Evolutionary conservation across 805 yeast species (phyloP).

Genomic region (Wickerhamiella hasegawae): DNA sequence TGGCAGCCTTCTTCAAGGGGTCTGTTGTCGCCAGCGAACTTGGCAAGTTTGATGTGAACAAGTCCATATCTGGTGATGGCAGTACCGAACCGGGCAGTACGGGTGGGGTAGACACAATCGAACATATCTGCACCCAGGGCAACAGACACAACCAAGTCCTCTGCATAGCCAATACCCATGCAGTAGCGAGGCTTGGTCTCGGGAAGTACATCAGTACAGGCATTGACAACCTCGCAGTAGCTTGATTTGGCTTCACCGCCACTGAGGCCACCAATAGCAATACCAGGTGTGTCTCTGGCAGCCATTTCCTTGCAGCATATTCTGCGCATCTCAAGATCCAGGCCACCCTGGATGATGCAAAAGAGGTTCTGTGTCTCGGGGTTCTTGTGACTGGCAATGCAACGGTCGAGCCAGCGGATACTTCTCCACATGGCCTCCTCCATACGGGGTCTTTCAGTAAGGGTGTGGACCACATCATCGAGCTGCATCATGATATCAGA

Average conservation of each 20-base stretch:
- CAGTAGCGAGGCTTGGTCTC: slow-evolving; percentile 28
- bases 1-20: slow-evolving; percentile 27
- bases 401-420: slow-evolving; percentile 30
- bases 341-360: slow-evolving; percentile 31
- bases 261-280: slow-evolving; percentile 32
- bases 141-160: slow-evolving; percentile 29
- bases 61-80: slow-evolving; percentile 27
- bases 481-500: slow-evolving; percentile 33
- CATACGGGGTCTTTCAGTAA: slow-evolving; percentile 29
- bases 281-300: slow-evolving; percentile 30
- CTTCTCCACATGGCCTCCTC: slow-evolving; percentile 31
- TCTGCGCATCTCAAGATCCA: slow-evolving; percentile 25
- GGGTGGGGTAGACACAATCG: slow-evolving; percentile 31
- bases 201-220: slow-evolving; percentile 28
- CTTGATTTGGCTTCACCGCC: slow-evolving; percentile 30
- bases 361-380: slow-evolving; percentile 28
- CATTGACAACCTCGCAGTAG: slow-evolving; percentile 26
- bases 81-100: slow-evolving; percentile 30
- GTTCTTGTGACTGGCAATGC: slow-evolving; percentile 28
- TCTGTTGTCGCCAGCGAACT: slow-evolving; percentile 21
- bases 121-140: slow-evolving; percentile 32
- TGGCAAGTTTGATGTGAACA: slow-evolving; percentile 22
- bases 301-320: slow-evolving; percentile 29
- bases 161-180: slow-evolving; percentile 34
- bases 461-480: slow-evolving; percentile 30